These are phyloP conservation scores for Entomortierella parvispora DNA, from an alignment of 192 early-diverging fungal species.

Conservation along the genomic window DNA sequence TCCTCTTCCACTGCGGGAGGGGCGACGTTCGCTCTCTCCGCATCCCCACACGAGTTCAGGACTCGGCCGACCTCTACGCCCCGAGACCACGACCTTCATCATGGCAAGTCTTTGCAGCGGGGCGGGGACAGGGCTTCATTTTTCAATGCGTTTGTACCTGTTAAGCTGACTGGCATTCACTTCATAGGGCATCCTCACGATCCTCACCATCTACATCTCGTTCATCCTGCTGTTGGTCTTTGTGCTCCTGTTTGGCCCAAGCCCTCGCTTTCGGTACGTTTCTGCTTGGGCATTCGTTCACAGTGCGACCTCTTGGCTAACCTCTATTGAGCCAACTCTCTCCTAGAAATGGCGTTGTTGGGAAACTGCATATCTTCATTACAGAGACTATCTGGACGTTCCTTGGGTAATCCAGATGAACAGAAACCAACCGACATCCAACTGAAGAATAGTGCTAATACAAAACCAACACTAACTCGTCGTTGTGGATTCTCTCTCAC, in stretches of 20 bases:
- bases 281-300: not conserved
- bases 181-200: conserved; percentile 29
- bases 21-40: too few species aligned
- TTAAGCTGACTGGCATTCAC: too few species aligned
- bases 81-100: too few species aligned
- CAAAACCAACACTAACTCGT: not conserved
- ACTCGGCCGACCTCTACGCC: too few species aligned
- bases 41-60: too few species aligned
- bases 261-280: conserved; percentile 41
- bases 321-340: not conserved
- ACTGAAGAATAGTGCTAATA: not conserved
- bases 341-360: conserved; percentile 31
- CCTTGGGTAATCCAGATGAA: conserved; percentile 21
- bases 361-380: conserved; percentile 44
- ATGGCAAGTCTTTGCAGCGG: too few species aligned
- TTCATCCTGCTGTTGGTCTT: conserved; percentile 50
- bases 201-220: conserved; percentile 47
- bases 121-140: too few species aligned
- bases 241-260: conserved; percentile 44
- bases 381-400: conserved; percentile 44
- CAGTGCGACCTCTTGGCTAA: not conserved
- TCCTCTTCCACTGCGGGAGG: too few species aligned
- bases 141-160: not conserved
- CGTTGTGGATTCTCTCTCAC: not conserved
- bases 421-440: too few species aligned